These are phyloP conservation scores for Aspergillus arachidicola DNA, from an alignment of 2,329 filamentous ascomycete genomes.

Conservation along the genomic window DNA sequence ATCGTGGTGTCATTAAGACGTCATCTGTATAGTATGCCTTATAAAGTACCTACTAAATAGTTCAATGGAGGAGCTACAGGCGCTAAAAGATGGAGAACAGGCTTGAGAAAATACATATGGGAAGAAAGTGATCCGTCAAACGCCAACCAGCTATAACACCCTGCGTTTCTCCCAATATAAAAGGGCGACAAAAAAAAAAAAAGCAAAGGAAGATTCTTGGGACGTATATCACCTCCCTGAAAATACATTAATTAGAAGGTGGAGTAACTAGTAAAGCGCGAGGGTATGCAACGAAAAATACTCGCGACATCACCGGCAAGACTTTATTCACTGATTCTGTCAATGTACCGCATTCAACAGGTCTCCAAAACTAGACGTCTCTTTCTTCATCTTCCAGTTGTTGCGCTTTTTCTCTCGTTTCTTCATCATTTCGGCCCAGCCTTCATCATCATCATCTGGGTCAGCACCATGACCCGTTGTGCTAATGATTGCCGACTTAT, in stretches of 20 bases:
- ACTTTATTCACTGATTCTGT: constrained; percentile 19
- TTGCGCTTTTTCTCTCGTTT: constrained; percentile 53
- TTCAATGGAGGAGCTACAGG: constrained; percentile 14
- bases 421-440: constrained; percentile 55
- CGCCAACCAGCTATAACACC: neutral
- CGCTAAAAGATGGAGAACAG: constrained; percentile 9
- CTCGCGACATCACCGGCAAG: constrained; percentile 10
- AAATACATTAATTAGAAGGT: neutral
- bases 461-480: constrained; percentile 22
- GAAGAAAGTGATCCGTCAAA: neutral
- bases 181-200: constrained; percentile 7
- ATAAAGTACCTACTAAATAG: constrained; percentile 12
- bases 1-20: constrained; percentile 33
- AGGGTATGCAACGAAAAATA: constrained; percentile 10
- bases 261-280: constrained; percentile 5
- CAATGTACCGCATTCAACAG: constrained; percentile 41
- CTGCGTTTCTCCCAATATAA: neutral
- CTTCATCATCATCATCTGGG: constrained; percentile 51
- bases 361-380: constrained; percentile 38
- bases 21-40: constrained; percentile 12
- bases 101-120: neutral
- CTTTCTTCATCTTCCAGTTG: constrained; percentile 49
- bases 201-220: neutral
- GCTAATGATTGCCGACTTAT: constrained; percentile 18
- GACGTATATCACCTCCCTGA: neutral